A percentile compares a stretch with the other conserved stretches of the same genome.
Conservation (phyloP, 2,329 filamentous ascomycete species). For the Monosporascus sp. region DNA sequence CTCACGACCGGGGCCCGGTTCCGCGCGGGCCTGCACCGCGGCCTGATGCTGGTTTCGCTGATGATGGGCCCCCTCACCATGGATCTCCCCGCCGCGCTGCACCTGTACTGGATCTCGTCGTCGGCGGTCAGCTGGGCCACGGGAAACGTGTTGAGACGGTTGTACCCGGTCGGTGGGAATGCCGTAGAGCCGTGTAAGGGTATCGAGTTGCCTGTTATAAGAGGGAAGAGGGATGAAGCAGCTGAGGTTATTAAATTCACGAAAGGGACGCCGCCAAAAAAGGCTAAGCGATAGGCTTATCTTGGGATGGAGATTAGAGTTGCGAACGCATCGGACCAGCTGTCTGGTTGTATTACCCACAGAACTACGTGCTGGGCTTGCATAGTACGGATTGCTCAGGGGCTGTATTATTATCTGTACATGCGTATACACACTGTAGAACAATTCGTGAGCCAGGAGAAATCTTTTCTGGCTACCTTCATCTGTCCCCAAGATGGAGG, state of each 20-base stretch:
- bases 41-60: constrained; percentile 21
- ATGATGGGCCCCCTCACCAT: constrained; percentile 32
- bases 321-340: too few species aligned
- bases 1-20: background rate
- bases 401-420: too few species aligned
- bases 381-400: too few species aligned
- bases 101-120: constrained; percentile 38
- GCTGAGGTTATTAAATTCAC: too few species aligned
- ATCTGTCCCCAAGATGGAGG: too few species aligned
- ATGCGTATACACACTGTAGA: too few species aligned
- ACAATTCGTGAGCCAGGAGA: too few species aligned
- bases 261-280: background rate
- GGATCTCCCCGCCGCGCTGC: constrained; percentile 35
- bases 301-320: too few species aligned
- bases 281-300: background rate
- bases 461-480: too few species aligned
- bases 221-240: constrained; percentile 3
- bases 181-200: constrained; percentile 13
- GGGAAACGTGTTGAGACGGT: constrained; percentile 9
- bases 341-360: too few species aligned
- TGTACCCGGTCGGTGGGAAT: constrained; percentile 19
- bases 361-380: too few species aligned
- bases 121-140: constrained; percentile 19
- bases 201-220: constrained; percentile 11
- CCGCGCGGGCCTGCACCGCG: constrained; percentile 18